Percentiles rank a stretch among this genome's conserved stretches.
Evolutionary conservation across 306 rosid genomes (phyloP).

Genomic region (Lagenaria siceraria): DNA sequence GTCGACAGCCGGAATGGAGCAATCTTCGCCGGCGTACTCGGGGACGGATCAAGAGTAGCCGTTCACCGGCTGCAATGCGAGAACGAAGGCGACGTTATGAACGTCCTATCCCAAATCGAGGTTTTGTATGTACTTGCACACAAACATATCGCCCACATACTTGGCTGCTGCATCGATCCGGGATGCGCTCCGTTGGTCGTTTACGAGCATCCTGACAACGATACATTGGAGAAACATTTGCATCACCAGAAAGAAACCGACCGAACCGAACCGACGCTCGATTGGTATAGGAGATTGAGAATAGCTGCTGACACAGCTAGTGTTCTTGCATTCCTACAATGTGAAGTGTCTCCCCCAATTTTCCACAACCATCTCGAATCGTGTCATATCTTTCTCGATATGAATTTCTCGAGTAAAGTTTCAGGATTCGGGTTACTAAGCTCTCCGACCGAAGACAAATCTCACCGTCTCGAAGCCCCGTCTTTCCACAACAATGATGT

Average conservation of each 20-base stretch:
- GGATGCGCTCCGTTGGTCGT: conserved; percentile 47
- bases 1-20: conserved; percentile 35
- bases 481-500: conserved; percentile 49
- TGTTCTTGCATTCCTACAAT: conserved; percentile 57
- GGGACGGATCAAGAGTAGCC: conserved; percentile 64
- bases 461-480: conserved; percentile 16
- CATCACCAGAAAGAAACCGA: conserved; percentile 33
- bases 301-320: conserved; percentile 70
- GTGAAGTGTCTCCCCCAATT: conserved; percentile 67
- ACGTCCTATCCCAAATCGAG: conserved; percentile 60
- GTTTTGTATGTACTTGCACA: conserved; percentile 43
- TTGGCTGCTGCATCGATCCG: conserved; percentile 72
- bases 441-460: conserved; percentile 16
- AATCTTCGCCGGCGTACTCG: conserved; percentile 54
- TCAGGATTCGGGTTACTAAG: conserved; percentile 51
- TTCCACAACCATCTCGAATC: conserved; percentile 64
- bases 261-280: conserved; percentile 28
- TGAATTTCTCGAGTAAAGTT: conserved; percentile 47
- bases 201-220: conserved; percentile 64
- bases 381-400: conserved; percentile 46
- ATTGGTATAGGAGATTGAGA: conserved; percentile 64
- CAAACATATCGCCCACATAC: conserved; percentile 39
- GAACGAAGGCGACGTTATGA: conserved; percentile 46
- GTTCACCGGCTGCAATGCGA: conserved; percentile 59
- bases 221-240: conserved; percentile 66